A percentile compares a stretch with the other conserved stretches of the same genome.
These are phyloP conservation scores for Hypoxylon sp. DNA, from an alignment of 2,329 filamentous ascomycete species.

Conservation along the genomic window DNA sequence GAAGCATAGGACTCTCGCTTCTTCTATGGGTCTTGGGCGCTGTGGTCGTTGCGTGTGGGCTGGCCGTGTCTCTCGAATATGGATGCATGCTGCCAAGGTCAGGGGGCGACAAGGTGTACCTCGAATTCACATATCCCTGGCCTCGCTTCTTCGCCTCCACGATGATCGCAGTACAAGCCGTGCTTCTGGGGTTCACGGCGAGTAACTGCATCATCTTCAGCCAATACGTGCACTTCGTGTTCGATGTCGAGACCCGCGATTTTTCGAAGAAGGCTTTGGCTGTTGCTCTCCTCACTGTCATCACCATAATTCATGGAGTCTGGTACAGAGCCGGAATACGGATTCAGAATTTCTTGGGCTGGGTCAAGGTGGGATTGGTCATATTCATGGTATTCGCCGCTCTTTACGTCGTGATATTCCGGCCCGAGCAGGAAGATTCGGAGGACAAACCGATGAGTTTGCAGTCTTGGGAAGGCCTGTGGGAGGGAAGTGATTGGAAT, in stretches of 20 bases:
- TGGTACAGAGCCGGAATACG: conserved; percentile 65
- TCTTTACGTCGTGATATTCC: conserved; percentile 64
- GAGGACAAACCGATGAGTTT: conserved; percentile 18
- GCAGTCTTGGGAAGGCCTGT: conserved; percentile 61
- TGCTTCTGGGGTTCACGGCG: conserved; percentile 72
- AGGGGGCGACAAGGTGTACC: conserved; percentile 74
- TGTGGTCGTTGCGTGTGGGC: conserved; percentile 66
- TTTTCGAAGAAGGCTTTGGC: conserved; percentile 64
- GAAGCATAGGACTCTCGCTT: conserved; percentile 71
- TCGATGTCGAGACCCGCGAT: conserved; percentile 60
- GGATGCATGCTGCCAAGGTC: conserved; percentile 76
- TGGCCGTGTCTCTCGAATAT: conserved; percentile 71
- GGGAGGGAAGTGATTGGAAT: conserved; percentile 73
- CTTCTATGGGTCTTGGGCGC: conserved; percentile 71
- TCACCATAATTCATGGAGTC: conserved; percentile 67
- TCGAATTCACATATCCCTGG: conserved; percentile 72
- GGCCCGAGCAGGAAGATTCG: conserved; percentile 40
- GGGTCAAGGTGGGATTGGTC: conserved; percentile 68
- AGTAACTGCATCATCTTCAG: conserved; percentile 76
- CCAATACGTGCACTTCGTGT: conserved; percentile 69
- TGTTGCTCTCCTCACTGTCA: conserved; percentile 61
- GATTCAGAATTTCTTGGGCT: conserved; percentile 69
- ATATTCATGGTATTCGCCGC: conserved; percentile 69
- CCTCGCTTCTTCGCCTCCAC: conserved; percentile 72
- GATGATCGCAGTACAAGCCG: conserved; percentile 68